These are phyloP conservation scores for Lignosus rhinocerotis DNA, from an alignment of 1,284 basidiomycete genomes.

Conservation along the genomic window DNA sequence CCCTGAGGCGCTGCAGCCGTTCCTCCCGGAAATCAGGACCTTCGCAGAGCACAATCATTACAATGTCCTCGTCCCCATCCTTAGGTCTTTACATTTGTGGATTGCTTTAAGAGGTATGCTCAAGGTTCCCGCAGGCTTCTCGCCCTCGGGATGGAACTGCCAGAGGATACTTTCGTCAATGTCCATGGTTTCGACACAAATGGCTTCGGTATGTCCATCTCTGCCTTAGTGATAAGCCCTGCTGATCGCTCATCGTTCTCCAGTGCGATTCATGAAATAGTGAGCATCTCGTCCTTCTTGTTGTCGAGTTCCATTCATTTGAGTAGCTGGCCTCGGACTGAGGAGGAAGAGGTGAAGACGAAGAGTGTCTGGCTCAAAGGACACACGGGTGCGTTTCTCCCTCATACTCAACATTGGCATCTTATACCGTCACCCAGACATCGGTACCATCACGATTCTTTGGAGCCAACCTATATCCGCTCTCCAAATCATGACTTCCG, in stretches of 20 bases:
- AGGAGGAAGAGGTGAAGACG: conserved; percentile 51
- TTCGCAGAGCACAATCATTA: conserved; percentile 36
- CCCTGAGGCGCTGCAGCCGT: conserved; percentile 37
- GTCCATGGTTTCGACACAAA: conserved; percentile 28
- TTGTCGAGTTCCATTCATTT: not conserved
- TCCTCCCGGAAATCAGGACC: conserved; percentile 43
- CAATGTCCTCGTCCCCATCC: conserved; percentile 28
- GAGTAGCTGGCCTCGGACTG: conserved; percentile 33
- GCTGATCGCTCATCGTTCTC: not conserved
- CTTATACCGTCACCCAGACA: conserved; percentile 39
- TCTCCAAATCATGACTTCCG: conserved; percentile 52
- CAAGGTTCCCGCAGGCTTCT: conserved; percentile 40
- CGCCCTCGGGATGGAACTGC: conserved; percentile 35
- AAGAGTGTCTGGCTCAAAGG: conserved; percentile 63
- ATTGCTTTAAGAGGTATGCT: too few species aligned
- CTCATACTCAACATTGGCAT: not conserved
- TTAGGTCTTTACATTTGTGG: conserved; percentile 16
- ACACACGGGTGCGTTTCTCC: conserved; percentile 40
- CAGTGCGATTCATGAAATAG: conserved; percentile 39
- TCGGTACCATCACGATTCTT: conserved; percentile 54
- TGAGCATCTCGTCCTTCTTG: conserved; percentile 11
- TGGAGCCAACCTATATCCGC: conserved; percentile 61
- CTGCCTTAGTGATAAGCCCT: not conserved
- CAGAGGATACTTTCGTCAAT: conserved; percentile 36
- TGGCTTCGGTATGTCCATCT: conserved; percentile 26